Conservation (phyloP, 1,284 basidiomycete genomes). For the Rugosomyces carneus region DNA sequence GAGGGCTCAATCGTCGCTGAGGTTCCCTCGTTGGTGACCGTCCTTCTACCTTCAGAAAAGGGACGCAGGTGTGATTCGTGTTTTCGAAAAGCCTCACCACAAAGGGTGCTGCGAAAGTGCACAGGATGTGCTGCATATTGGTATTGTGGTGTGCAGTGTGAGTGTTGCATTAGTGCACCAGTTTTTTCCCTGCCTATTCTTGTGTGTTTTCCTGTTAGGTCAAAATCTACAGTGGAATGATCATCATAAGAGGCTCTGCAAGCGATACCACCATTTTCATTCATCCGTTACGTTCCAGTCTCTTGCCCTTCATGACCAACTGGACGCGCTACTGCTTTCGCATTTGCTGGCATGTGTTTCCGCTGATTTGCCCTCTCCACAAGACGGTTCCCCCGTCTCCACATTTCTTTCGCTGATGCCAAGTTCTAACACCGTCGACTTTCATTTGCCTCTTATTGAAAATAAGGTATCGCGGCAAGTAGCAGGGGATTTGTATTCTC, state of each 20-base stretch:
- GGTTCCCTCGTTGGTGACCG: slow-evolving; percentile 36
- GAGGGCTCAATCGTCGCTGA: slow-evolving; percentile 44
- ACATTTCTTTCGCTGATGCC: slow-evolving; percentile 50
- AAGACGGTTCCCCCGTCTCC: slow-evolving; percentile 24
- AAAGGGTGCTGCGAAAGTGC: slow-evolving; percentile 39
- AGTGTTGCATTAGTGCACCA: slow-evolving; percentile 10
- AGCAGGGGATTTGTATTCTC: slow-evolving; percentile 36
- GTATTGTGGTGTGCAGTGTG: slow-evolving; percentile 63
- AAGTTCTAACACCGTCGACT: slow-evolving; percentile 25
- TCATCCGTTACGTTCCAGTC: slow-evolving; percentile 41
- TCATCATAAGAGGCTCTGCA: slow-evolving; percentile 64
- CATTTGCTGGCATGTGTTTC: slow-evolving; percentile 46
- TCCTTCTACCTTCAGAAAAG: slow-evolving; percentile 52
- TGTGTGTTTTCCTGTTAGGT: slow-evolving; percentile 36
- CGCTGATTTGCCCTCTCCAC: slow-evolving; percentile 16
- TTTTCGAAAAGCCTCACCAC: slow-evolving; percentile 27
- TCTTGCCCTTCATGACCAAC: slow-evolving; percentile 44
- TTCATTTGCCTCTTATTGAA: slow-evolving; percentile 28
- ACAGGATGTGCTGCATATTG: slow-evolving; percentile 61
- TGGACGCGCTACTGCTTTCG: slow-evolving; percentile 59
- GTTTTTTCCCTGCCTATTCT: slow-evolving; percentile 6
- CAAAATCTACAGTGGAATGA: slow-evolving; percentile 59
- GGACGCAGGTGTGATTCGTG: slow-evolving; percentile 61
- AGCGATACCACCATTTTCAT: slow-evolving; percentile 38
- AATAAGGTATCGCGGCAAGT: slow-evolving; percentile 25